Base-by-base conservation (phyloP, 495 filamentous ascomycete species). In the Hypoxylon lienhwacheense region DNA sequence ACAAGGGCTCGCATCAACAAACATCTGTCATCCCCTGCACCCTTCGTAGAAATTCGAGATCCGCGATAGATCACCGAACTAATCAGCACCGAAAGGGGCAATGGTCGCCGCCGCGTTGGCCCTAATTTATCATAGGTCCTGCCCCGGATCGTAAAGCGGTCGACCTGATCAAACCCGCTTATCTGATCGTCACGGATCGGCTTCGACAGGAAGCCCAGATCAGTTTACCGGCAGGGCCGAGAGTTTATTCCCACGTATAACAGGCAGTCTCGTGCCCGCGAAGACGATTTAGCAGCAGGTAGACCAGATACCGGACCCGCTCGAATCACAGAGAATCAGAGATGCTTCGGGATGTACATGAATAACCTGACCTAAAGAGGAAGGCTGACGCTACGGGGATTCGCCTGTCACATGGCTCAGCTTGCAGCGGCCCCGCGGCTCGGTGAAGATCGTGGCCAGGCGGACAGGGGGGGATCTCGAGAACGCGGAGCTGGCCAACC, bases 381-480 rank as follows among this genome's bases (percentile, higher is more conserved):
- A 58, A 52, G 54, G 54, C 54, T 49, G 47, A 22, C 14, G 34
- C 40, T 10, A 25, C 22, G 25, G 8, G 19, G 19, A 29, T 40
- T 33, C 10, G 7, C 16, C 42, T 3, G 19, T 55, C 51, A 55
- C 34, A 47, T 41, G 31, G n/a, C n/a, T 36, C 40, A 5, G 14
- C 3, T 5, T 8, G 17, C 14, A 7, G 31, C 24, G 47, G 7
- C 15, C 29, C 40, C 40, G 12, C 40, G 40, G 17, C 31, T 36
- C 35, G 47, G 47, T 42, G 5, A 33, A 41, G 36, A 8, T 26
- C 36, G 25, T 22, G 4, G 28, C 35, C 1, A 24, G 14, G 25
- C 47, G 47, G 25, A 34, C 25, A 7, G 31, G 26, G 25, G 5
- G 25, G 25, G 5, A n/a, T 7, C 8, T 10, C 12, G 2, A 31